phyloP scores from a whole-genome alignment of 805 yeast species.

The Candida hungchunana region DNA sequence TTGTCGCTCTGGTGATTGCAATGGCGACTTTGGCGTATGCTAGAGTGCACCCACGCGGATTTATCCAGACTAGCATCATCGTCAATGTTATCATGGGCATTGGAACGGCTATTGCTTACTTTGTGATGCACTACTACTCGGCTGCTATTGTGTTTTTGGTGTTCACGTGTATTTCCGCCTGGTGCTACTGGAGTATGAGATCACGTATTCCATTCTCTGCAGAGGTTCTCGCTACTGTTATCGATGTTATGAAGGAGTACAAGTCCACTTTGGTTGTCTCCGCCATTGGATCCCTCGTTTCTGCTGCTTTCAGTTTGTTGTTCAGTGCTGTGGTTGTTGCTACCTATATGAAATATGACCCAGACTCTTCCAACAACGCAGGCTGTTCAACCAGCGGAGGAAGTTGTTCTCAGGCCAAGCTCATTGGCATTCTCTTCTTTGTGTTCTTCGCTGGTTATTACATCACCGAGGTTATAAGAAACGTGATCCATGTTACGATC shows the following conservation, averaged over 20 bases:
- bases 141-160: slow-evolving; percentile 74
- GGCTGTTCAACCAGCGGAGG: slow-evolving; percentile 52
- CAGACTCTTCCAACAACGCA: slow-evolving; percentile 43
- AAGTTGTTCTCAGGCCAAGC: slow-evolving; percentile 51
- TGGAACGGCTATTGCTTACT: slow-evolving; percentile 73
- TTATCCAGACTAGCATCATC: slow-evolving; percentile 65
- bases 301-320: slow-evolving; percentile 60
- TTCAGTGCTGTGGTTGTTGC: slow-evolving; percentile 69
- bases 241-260: slow-evolving; percentile 68
- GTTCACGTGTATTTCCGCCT: slow-evolving; percentile 60
- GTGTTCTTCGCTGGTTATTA: slow-evolving; percentile 81
- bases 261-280: slow-evolving; percentile 68
- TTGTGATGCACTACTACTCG: slow-evolving; percentile 65
- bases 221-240: slow-evolving; percentile 61
- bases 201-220: slow-evolving; percentile 71
- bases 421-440: slow-evolving; percentile 67
- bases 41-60: slow-evolving; percentile 56
- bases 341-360: slow-evolving; percentile 72
- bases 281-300: slow-evolving; percentile 51
- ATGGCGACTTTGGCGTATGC: slow-evolving; percentile 55
- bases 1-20: slow-evolving; percentile 57
- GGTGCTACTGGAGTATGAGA: slow-evolving; percentile 71
- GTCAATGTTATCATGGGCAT: slow-evolving; percentile 63
- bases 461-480: slow-evolving; percentile 77
- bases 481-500: slow-evolving; percentile 74